Base-by-base conservation (phyloP, 192 early-diverging fungal species). In the Phlyctochytrium arcticum region DNA sequence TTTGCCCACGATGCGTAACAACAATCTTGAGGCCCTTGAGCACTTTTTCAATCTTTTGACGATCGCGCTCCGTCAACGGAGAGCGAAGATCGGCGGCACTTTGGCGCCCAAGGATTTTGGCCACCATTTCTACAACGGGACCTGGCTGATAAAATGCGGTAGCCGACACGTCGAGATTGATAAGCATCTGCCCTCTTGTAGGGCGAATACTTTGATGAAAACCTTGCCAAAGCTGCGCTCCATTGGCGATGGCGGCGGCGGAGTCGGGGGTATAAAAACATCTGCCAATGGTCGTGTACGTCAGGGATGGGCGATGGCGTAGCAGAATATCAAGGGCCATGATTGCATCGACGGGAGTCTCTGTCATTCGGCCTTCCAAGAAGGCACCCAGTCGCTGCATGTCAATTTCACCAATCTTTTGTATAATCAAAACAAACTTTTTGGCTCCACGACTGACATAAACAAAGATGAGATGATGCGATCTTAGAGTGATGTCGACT, bases 201-300 rank as follows among this genome's bases (percentile, higher is more conserved):
- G 93, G 92, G 7, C 90, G 80, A 32, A 93, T 83, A 31, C 89
- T 91, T 53, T 95, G 92, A 62, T 93, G 94, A 68, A 90, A 93
- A 15, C 96, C 96, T 67, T 88, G 87, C 94, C 94, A 95, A 5
- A 93, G 84, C 78, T 95, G 91, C 23, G 88, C 81, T 15, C 94
- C 92, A 48, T 92, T 88, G 15, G 82, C 76, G 49, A 85, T 79
- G 6, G 72, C 19, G 12, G 74, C 71, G 3, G 77, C 69, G 17
- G 79, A 31, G 56, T 82, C 76, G n/a, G 88, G 83, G 1, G 92
- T 96, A 66, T 90, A 96, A 78, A 98, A 96, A 31, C 92, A 96
- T 1, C 93, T 82, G 10, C 90, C 87, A 51, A 93, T 89, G 27
- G 86, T 90, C 15, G 84, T 79, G 69, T 91, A 91, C 30, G 78